These are phyloP conservation scores for Graphium sp. DNA, from an alignment of 2,329 filamentous ascomycete genomes.

Conservation along the genomic window DNA sequence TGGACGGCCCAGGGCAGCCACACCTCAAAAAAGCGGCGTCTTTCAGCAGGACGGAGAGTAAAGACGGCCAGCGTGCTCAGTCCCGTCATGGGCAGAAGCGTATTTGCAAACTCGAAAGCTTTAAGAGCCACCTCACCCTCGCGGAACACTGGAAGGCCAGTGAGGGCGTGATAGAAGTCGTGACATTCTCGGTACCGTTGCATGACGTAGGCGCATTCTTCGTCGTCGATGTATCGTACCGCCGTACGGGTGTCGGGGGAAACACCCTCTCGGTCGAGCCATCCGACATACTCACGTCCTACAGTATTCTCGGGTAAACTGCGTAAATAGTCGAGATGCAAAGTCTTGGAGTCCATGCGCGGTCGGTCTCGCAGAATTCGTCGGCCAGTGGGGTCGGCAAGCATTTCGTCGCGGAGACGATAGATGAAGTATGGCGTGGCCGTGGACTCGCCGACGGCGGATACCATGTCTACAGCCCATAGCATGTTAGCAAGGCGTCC, in stretches of 20 bases:
- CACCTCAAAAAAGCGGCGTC: constrained; percentile 52
- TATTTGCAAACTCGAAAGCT: constrained; percentile 94
- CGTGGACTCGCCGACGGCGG: constrained; percentile 83
- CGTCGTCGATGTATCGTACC: constrained; percentile 85
- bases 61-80: constrained; percentile 72
- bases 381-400: constrained; percentile 64
- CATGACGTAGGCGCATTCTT: constrained; percentile 96
- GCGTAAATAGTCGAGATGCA: constrained; percentile 52
- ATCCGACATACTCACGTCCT: constrained; percentile 67
- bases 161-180: constrained; percentile 94
- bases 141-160: constrained; percentile 75
- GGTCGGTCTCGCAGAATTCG: constrained; percentile 83
- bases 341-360: constrained; percentile 63
- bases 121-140: constrained; percentile 97
- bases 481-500: neutral
- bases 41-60: constrained; percentile 69
- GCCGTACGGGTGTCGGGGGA: constrained; percentile 71
- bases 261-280: constrained; percentile 90
- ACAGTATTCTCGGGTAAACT: constrained; percentile 56
- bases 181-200: constrained; percentile 95
- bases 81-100: constrained; percentile 85
- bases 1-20: constrained; percentile 84
- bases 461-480: constrained; percentile 61
- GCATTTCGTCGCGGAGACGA: constrained; percentile 84
- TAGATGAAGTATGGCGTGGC: constrained; percentile 91